Percentiles rank a stretch among this genome's conserved stretches.
Evolutionary conservation across 345 rosid genomes (phyloP).

Genomic region (Citrus sinensis): DNA sequence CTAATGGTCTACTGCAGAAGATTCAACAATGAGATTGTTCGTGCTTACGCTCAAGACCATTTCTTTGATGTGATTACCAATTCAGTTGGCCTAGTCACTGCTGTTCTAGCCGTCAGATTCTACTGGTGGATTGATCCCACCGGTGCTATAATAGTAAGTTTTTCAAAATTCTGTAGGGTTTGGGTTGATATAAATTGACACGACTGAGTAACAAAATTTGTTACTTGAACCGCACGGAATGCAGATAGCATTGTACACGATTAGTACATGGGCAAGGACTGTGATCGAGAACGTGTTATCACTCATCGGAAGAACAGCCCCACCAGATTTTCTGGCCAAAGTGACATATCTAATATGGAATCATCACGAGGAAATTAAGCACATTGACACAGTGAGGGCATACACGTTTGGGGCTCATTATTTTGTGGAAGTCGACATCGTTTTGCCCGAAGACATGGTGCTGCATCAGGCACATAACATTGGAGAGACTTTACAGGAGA

Average conservation of each 20-base stretch:
- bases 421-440: slow-evolving; percentile 86
- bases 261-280: slow-evolving; percentile 68
- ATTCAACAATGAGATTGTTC: slow-evolving; percentile 46
- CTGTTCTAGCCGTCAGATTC: slow-evolving; percentile 42
- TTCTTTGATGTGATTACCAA: slow-evolving; percentile 55
- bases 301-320: slow-evolving; percentile 69
- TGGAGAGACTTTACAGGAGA: slow-evolving; percentile 80
- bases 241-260: slow-evolving; percentile 85
- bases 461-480: slow-evolving; percentile 71
- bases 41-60: slow-evolving; percentile 56
- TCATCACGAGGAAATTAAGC: slow-evolving; percentile 67
- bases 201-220: not conserved
- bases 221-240: not conserved
- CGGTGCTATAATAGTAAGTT: slow-evolving; percentile 50
- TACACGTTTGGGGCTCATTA: slow-evolving; percentile 80
- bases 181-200: not conserved
- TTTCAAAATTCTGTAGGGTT: not conserved
- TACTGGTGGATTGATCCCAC: slow-evolving; percentile 61
- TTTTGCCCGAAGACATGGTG: slow-evolving; percentile 65
- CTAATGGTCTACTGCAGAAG: slow-evolving; percentile 51
- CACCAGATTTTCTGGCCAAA: slow-evolving; percentile 76
- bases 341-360: slow-evolving; percentile 80
- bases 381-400: slow-evolving; percentile 78
- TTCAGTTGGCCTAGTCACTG: slow-evolving; percentile 52
- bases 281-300: slow-evolving; percentile 71